A percentile compares a stretch with the other conserved stretches of the same genome.
Conservation (phyloP, 2,329 filamentous ascomycete species). For the Davidsoniella australis region DNA sequence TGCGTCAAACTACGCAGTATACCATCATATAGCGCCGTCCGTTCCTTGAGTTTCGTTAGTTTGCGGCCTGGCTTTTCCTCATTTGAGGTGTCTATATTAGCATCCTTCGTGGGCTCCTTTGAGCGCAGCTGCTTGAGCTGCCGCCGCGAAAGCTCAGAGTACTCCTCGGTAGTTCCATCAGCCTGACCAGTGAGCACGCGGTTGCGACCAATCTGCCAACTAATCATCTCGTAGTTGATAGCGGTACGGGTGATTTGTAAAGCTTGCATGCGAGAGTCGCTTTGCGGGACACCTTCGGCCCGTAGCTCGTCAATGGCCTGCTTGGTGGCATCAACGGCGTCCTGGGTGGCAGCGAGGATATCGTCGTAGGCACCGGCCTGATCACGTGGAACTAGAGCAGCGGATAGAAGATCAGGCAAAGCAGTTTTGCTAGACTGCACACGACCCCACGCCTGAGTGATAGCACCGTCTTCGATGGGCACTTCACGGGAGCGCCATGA, state of each 20-base stretch:
- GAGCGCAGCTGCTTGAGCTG: conserved; percentile 33
- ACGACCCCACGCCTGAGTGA: conserved; percentile 64
- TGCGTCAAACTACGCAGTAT: conserved; percentile 82
- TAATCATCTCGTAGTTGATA: conserved; percentile 84
- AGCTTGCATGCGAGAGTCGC: conserved; percentile 77
- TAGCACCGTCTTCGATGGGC: conserved; percentile 80
- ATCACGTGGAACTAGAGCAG: conserved; percentile 38
- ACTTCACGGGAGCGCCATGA: conserved; percentile 77
- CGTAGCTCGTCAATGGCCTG: conserved; percentile 80
- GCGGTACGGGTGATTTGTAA: conserved; percentile 84
- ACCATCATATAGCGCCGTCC: conserved; percentile 77
- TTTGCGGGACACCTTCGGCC: conserved; percentile 65
- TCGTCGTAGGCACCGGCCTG: conserved; percentile 79
- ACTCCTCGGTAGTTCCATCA: conserved; percentile 51
- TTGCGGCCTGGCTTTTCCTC: conserved; percentile 58
- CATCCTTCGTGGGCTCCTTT: conserved; percentile 19
- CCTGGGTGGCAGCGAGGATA: conserved; percentile 77
- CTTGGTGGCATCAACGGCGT: conserved; percentile 85
- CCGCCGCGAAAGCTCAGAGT: conserved; percentile 26
- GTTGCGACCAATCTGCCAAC: conserved; percentile 89
- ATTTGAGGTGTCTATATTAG: conserved; percentile 11
- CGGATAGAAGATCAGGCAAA: conserved; percentile 24
- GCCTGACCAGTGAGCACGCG: conserved; percentile 68
- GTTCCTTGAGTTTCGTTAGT: conserved; percentile 66
- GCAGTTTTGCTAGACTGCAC: conserved; percentile 28